Evolutionary conservation across 768 basidiomycete species (phyloP).

Genomic region (Russula griseocarnosa): DNA sequence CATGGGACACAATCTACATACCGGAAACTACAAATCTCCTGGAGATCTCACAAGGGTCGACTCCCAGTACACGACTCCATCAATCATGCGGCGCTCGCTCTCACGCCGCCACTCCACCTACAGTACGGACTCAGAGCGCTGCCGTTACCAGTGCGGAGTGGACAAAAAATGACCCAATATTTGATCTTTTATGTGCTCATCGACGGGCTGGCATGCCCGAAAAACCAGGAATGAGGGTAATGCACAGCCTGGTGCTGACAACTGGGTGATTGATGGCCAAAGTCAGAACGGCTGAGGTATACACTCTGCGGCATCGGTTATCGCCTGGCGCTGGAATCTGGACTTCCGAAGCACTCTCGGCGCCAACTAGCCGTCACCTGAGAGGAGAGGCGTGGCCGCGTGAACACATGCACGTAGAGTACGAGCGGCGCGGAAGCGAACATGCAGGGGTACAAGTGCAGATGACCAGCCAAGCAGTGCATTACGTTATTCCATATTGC

Average conservation of each 20-base stretch:
- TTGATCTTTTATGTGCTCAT: neutral
- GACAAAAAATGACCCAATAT: too few relatives aligned
- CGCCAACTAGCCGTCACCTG: neutral
- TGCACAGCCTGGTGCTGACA: neutral
- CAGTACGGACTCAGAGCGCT: neutral
- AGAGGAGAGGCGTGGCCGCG: neutral
- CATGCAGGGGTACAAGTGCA: constrained; percentile 5
- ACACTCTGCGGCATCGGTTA: neutral
- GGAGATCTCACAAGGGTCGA: neutral
- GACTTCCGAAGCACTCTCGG: neutral
- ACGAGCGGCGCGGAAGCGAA: constrained; percentile 8
- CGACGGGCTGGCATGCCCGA: neutral
- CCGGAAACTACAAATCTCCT: neutral
- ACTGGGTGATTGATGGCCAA: neutral
- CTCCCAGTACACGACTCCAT: neutral
- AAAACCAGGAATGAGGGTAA: neutral
- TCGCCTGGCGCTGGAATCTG: neutral
- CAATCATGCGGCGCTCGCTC: constrained; percentile 14
- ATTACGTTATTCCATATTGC: neutral
- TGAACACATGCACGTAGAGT: neutral
- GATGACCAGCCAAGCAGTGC: constrained; percentile 1
- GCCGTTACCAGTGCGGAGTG: neutral
- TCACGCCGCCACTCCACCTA: constrained; percentile 1
- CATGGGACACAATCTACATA: neutral
- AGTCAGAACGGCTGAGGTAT: neutral